Evolutionary conservation across 352 stramenopile genomes (phyloP), one percentile per base, ranked within the genome.

Genomic region (Globisporangium megalacanthum): DNA sequence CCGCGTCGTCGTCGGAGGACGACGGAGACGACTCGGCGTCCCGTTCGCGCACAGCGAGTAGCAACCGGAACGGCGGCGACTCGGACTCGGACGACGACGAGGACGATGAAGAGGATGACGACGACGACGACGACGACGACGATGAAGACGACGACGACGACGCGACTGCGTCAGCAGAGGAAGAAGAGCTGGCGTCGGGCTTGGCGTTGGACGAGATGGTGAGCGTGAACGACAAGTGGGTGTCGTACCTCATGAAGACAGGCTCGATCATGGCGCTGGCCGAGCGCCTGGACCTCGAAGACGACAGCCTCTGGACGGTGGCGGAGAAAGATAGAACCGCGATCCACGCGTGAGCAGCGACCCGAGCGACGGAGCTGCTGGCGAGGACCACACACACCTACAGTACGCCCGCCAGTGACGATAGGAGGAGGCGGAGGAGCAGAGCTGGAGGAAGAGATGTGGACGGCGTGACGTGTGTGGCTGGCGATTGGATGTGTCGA

Each of bases 231-330:
- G 83, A 94, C 64, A 83, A 86, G 56, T 67, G 91, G 31, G 83
- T 94, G 64, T 92, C 81, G 65, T 94, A 92, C 51, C 69, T 94
- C 64, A 65, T 91, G 22, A 80, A 94, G 68, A 94, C 83, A 9
- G 83, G 83, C 9, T 92, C 81, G 11, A 94, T 94, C 72, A 87
- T 94, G 76, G 83, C 83, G 50, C 71, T 94, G 15, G 83, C 83
- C 1, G 79, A 92, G 61, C 79, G 83, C 14, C 67, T 94, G 33
- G 83, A 94, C 61, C 60, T 89, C 45, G 83, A 94, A 48, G 83
- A 94, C 54, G 83, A 94, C 66, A 94, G 83, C 65, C 65, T 77
- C 64, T 94, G 83, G 83, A 85, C 73, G 47, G 83, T 94, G 56
- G 82, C 77, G 6, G 83, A 94, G 61, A 91, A 94, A 68, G 83